Percentiles rank a stretch among this genome's conserved stretches.
phyloP scores from a whole-genome alignment of 805 yeast species.

The Wickerhamomyces ciferrii region DNA sequence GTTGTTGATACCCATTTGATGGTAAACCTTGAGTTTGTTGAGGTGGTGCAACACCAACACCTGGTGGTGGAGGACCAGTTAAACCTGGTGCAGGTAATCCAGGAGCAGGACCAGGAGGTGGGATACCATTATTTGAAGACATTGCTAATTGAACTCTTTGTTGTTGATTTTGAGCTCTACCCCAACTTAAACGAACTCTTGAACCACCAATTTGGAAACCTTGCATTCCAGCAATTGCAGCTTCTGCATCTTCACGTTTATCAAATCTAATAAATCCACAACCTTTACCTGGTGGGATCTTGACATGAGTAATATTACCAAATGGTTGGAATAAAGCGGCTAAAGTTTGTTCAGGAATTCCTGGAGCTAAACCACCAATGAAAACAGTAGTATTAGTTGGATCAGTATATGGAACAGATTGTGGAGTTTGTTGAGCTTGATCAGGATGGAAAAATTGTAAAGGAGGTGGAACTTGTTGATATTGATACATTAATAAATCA shows the following conservation, averaged over 20 bases:
- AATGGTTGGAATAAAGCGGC: conserved; percentile 63
- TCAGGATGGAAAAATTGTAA: conserved; percentile 13
- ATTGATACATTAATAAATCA: conserved; percentile 15
- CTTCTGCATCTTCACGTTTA: conserved; percentile 68
- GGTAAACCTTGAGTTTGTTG: conserved; percentile 1
- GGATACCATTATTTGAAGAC: conserved; percentile 9
- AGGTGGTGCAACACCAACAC: conserved; percentile 2
- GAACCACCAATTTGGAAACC: conserved; percentile 75
- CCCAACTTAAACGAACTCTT: conserved; percentile 73
- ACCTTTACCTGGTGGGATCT: conserved; percentile 74
- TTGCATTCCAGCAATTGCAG: conserved; percentile 73
- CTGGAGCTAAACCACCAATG: conserved; percentile 69
- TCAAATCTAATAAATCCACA: conserved; percentile 74
- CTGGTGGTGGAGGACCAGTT: not conserved
- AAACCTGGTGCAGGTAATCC: not conserved
- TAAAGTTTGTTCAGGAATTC: conserved; percentile 57
- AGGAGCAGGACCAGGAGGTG: not conserved
- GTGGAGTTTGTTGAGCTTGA: conserved; percentile 5
- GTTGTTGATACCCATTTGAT: conserved; percentile 6
- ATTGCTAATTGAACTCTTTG: conserved; percentile 16
- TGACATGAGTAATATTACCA: conserved; percentile 65
- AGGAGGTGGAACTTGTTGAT: conserved; percentile 16
- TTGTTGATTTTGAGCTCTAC: conserved; percentile 35
- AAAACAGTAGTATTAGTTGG: conserved; percentile 72
- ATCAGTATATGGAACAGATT: conserved; percentile 33